Percentiles rank a stretch among this genome's conserved stretches.
Evolutionary conservation across 1,139 yeast species (phyloP).

Genomic region (Magnusiomyces starmeri): DNA sequence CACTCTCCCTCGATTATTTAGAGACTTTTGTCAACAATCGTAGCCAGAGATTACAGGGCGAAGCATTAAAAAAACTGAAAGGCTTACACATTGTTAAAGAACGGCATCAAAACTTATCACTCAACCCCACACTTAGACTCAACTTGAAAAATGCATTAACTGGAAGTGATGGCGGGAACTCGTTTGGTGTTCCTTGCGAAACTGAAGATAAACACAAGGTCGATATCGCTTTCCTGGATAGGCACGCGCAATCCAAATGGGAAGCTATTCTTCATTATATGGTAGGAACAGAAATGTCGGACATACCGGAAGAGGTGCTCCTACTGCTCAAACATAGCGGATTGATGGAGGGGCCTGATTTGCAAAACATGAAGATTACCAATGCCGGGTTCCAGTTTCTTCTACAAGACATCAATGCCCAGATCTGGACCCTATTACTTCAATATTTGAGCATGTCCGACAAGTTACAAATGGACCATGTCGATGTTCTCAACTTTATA

Average conservation of each 20-base stretch:
- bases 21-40: constrained; percentile 65
- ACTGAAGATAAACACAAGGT: constrained; percentile 47
- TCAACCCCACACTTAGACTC: constrained; percentile 67
- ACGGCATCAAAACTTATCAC: constrained; percentile 44
- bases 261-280: constrained; percentile 91
- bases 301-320: constrained; percentile 45
- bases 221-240: constrained; percentile 59
- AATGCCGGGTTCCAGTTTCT: constrained; percentile 90
- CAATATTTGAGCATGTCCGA: constrained; percentile 85
- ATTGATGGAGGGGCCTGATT: constrained; percentile 57
- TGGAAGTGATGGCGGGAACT: constrained; percentile 50
- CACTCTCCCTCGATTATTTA: constrained; percentile 58
- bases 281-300: constrained; percentile 71
- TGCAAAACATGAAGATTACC: constrained; percentile 60
- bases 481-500: constrained; percentile 86
- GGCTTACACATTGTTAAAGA: constrained; percentile 72
- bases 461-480: constrained; percentile 86
- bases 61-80: constrained; percentile 70
- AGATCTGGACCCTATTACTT: constrained; percentile 83
- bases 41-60: constrained; percentile 47
- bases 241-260: constrained; percentile 83
- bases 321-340: constrained; percentile 54
- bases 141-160: constrained; percentile 80
- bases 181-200: constrained; percentile 51
- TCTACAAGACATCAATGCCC: constrained; percentile 87